Conservation (phyloP, 1,139 yeast species). For the Protomyces lactucae-debilis region DNA sequence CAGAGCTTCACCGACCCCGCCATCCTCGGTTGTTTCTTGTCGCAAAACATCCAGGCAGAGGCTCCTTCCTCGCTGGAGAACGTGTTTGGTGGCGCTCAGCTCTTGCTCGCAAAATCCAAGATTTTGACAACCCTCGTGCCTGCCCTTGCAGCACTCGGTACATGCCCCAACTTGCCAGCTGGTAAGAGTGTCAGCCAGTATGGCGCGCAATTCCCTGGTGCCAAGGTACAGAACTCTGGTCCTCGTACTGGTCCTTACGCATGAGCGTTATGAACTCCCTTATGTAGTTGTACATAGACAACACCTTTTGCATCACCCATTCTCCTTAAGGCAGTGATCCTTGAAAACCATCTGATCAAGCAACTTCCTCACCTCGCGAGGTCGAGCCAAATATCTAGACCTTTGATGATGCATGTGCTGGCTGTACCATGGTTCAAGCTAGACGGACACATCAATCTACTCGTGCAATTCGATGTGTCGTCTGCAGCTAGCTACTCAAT, state of each 20-base stretch:
- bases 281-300: too few species aligned
- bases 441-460: conserved; percentile 11
- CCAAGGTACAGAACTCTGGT: neutral
- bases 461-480: neutral
- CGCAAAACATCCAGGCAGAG: neutral
- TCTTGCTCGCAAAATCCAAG: neutral
- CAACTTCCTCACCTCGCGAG: too few species aligned
- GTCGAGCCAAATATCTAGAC: neutral
- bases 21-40: neutral
- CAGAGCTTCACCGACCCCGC: neutral
- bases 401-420: neutral
- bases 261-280: neutral
- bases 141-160: neutral
- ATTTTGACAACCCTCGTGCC: neutral
- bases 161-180: neutral
- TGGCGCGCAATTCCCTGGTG: neutral
- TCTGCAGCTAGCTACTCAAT: conserved; percentile 2
- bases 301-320: too few species aligned
- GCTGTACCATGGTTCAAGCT: conserved; percentile 19
- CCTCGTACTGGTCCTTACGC: neutral
- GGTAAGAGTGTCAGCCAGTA: conserved; percentile 1
- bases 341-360: too few species aligned
- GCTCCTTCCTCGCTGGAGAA: neutral
- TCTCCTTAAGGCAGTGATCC: too few species aligned
- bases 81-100: neutral